Percentiles rank a stretch among this genome's conserved stretches.
Evolutionary conservation across 331 rosid species (phyloP).

Genomic region (Cydonia oblonga): DNA sequence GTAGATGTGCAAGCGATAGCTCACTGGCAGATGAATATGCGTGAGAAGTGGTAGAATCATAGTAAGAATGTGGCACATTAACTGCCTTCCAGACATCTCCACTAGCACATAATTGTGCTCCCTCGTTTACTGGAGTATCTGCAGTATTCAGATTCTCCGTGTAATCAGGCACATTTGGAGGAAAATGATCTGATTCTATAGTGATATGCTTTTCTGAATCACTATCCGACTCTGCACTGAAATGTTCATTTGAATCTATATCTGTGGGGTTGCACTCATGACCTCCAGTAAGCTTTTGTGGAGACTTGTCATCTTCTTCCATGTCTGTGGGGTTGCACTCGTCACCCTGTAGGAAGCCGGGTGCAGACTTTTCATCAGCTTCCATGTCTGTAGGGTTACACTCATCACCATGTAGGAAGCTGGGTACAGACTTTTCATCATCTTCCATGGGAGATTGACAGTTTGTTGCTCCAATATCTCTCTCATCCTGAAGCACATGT

Average conservation of each 20-base stretch:
- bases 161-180: slow-evolving; percentile 25
- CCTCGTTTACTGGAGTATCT: slow-evolving; percentile 29
- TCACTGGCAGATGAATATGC: slow-evolving; percentile 37
- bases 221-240: slow-evolving; percentile 23
- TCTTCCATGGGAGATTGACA: slow-evolving; percentile 5
- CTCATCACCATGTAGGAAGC: slow-evolving; percentile 2
- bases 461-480: slow-evolving; percentile 13
- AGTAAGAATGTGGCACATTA: slow-evolving; percentile 57
- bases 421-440: slow-evolving; percentile 17
- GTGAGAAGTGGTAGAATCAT: slow-evolving; percentile 45
- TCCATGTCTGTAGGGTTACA: slow-evolving; percentile 1
- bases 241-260: slow-evolving; percentile 30
- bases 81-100: slow-evolving; percentile 52
- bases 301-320: slow-evolving; percentile 20
- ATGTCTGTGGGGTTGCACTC: not conserved
- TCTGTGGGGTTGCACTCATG: slow-evolving; percentile 16
- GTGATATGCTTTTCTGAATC: slow-evolving; percentile 32
- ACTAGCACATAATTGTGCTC: slow-evolving; percentile 31
- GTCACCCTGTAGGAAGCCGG: slow-evolving; percentile 9
- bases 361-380: slow-evolving; percentile 18
- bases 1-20: slow-evolving; percentile 39
- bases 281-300: slow-evolving; percentile 14
- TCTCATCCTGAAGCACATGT: slow-evolving; percentile 14
- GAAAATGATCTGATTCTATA: slow-evolving; percentile 26
- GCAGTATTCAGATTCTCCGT: slow-evolving; percentile 24